Percentiles rank a stretch among this genome's conserved stretches.
phyloP scores from a whole-genome alignment of 1,139 yeast species.

The Geotrichum bryndzae region DNA sequence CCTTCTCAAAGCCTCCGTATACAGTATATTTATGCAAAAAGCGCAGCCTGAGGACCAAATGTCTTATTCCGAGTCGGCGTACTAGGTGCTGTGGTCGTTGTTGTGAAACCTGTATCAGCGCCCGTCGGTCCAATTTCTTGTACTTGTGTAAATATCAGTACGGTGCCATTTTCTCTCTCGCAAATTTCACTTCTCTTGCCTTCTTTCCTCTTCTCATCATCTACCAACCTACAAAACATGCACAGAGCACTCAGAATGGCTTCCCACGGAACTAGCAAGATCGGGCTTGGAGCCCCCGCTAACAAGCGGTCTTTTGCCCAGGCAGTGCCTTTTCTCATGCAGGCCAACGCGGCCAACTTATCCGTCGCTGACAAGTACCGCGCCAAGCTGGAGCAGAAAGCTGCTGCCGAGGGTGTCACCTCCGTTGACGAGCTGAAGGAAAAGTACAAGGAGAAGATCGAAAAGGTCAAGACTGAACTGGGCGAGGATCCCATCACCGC shows the following conservation, averaged over 20 bases:
- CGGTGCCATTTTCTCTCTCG: not conserved
- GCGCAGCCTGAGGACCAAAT: conserved; percentile 29
- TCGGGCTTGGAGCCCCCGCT: conserved; percentile 8
- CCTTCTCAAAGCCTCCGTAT: conserved; percentile 54
- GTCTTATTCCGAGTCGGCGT: conserved; percentile 7
- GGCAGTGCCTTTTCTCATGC: conserved; percentile 10
- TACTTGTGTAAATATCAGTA: not conserved
- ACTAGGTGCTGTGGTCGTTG: not conserved
- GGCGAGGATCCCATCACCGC: conserved; percentile 18
- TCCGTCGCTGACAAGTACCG: conserved; percentile 31
- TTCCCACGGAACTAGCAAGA: conserved; percentile 4
- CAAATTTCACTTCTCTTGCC: not conserved
- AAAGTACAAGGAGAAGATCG: conserved; percentile 48
- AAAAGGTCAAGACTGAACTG: conserved; percentile 46
- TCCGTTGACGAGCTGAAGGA: conserved; percentile 58
- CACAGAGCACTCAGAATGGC: conserved; percentile 10
- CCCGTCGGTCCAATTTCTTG: not conserved
- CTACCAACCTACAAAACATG: conserved; percentile 1
- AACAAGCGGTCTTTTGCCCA: conserved; percentile 9
- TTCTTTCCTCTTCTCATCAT: not conserved
- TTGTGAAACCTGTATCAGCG: not conserved
- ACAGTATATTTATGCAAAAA: conserved; percentile 45
- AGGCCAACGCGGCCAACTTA: conserved; percentile 12
- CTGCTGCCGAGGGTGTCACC: conserved; percentile 40
- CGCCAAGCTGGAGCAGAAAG: conserved; percentile 45